phyloP scores from a whole-genome alignment of 1,284 basidiomycete genomes.

The Blastosporella zonata region DNA sequence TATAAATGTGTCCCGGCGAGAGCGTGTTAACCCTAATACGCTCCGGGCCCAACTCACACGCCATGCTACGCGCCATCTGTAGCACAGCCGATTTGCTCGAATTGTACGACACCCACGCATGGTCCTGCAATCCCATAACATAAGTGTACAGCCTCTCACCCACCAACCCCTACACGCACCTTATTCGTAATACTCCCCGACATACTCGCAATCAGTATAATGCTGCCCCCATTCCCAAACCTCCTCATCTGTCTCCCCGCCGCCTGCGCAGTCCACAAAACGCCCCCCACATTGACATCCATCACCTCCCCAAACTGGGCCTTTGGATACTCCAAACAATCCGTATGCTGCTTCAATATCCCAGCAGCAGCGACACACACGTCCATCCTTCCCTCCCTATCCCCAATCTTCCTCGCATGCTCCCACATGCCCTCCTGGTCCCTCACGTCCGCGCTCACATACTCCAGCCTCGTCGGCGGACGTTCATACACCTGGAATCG shows the following conservation, averaged over 20 bases:
- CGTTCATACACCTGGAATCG: slow-evolving; percentile 33
- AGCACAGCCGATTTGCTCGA: slow-evolving; percentile 79
- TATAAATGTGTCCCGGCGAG: slow-evolving; percentile 76
- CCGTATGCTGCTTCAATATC: slow-evolving; percentile 58
- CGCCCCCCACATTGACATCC: slow-evolving; percentile 75
- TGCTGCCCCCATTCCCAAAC: slow-evolving; percentile 73
- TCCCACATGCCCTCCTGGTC: slow-evolving; percentile 59
- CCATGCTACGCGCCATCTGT: slow-evolving; percentile 83
- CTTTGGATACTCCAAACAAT: slow-evolving; percentile 69
- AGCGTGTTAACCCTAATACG: slow-evolving; percentile 76
- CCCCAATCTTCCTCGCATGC: slow-evolving; percentile 56
- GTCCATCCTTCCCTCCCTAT: slow-evolving; percentile 65
- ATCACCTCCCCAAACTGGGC: slow-evolving; percentile 73
- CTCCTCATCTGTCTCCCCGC: slow-evolving; percentile 74
- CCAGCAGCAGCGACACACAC: slow-evolving; percentile 78
- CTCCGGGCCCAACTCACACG: slow-evolving; percentile 73
- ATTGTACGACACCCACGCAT: slow-evolving; percentile 80
- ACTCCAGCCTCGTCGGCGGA: slow-evolving; percentile 50
- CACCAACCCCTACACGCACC: slow-evolving; percentile 32
- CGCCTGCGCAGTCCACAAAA: slow-evolving; percentile 76
- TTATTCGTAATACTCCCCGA: slow-evolving; percentile 82
- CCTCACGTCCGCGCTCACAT: slow-evolving; percentile 62
- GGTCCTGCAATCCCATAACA: slow-evolving; percentile 46
- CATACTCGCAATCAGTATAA: slow-evolving; percentile 85
- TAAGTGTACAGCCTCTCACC: neutral